These are phyloP conservation scores for Stipa capillata DNA, from an alignment of 176 grass and related monocot genomes.

Conservation along the genomic window DNA sequence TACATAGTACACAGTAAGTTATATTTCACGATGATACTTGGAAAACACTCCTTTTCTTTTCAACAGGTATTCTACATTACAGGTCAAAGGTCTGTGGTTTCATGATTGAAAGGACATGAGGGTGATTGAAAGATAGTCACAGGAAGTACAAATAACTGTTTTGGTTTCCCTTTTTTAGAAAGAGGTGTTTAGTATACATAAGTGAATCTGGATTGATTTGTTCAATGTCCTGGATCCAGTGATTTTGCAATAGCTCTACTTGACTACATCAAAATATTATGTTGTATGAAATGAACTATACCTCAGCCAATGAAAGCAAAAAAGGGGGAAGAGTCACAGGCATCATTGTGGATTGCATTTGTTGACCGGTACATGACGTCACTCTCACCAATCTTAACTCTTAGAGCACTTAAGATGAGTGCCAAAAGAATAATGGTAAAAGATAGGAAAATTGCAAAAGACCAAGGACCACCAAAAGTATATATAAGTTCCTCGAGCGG, in stretches of 20 bases:
- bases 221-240: slow-evolving; percentile 1
- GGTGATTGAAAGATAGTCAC: background rate
- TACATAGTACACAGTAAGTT: background rate
- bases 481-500: slow-evolving; percentile 89
- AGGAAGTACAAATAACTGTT: background rate
- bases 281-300: slow-evolving; percentile 29
- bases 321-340: slow-evolving; percentile 80
- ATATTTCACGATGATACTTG: background rate
- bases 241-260: background rate
- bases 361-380: slow-evolving; percentile 61
- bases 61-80: background rate
- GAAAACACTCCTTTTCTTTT: background rate
- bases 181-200: background rate
- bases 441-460: slow-evolving; percentile 72
- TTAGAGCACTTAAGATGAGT: slow-evolving; percentile 74
- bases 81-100: background rate
- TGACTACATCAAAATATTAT: slow-evolving; percentile 1
- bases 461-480: slow-evolving; percentile 91
- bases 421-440: slow-evolving; percentile 76
- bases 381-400: slow-evolving; percentile 88
- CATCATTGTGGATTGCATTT: slow-evolving; percentile 74
- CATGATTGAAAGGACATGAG: background rate
- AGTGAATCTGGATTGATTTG: slow-evolving; percentile 7
- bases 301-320: slow-evolving; percentile 94
- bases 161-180: background rate